Conservation (phyloP, 2,329 filamentous ascomycete species). For the Xylariaceae sp. region DNA sequence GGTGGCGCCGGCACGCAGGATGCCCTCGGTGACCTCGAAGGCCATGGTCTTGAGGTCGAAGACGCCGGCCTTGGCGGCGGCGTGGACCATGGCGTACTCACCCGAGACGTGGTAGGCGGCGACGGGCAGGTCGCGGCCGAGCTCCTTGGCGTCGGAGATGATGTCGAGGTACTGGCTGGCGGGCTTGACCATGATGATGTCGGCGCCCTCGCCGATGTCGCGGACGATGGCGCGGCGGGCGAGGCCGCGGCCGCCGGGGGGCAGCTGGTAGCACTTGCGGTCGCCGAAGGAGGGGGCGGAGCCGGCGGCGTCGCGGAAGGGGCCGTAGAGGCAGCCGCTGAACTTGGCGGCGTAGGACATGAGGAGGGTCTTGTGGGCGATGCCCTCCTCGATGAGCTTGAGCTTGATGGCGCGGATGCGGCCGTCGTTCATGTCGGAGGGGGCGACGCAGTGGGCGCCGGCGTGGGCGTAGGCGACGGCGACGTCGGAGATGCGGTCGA, state of each 20-base stretch:
- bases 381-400: slow-evolving; percentile 91
- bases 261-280: slow-evolving; percentile 93
- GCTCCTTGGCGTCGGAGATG: slow-evolving; percentile 93
- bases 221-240: slow-evolving; percentile 84
- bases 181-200: slow-evolving; percentile 99
- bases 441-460: slow-evolving; percentile 93
- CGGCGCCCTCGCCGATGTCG: slow-evolving; percentile 89
- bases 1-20: slow-evolving; percentile 84
- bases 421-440: slow-evolving; percentile 98
- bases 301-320: slow-evolving; percentile 93
- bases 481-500: slow-evolving; percentile 94
- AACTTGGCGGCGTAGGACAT: slow-evolving; percentile 99
- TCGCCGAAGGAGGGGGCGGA: slow-evolving; percentile 90
- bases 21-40: slow-evolving; percentile 90
- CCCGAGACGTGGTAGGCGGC: slow-evolving; percentile 97
- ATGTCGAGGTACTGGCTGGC: slow-evolving; percentile 95
- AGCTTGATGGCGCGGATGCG: slow-evolving; percentile 96
- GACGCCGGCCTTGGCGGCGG: slow-evolving; percentile 89
- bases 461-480: slow-evolving; percentile 95
- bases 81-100: slow-evolving; percentile 97
- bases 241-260: slow-evolving; percentile 84
- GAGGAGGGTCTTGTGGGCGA: slow-evolving; percentile 83
- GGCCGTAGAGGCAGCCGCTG: slow-evolving; percentile 91
- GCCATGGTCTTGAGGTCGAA: slow-evolving; percentile 95
- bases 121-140: slow-evolving; percentile 85